phyloP scores from a whole-genome alignment of 208 protist species.

The Trypanosoma caninum region DNA sequence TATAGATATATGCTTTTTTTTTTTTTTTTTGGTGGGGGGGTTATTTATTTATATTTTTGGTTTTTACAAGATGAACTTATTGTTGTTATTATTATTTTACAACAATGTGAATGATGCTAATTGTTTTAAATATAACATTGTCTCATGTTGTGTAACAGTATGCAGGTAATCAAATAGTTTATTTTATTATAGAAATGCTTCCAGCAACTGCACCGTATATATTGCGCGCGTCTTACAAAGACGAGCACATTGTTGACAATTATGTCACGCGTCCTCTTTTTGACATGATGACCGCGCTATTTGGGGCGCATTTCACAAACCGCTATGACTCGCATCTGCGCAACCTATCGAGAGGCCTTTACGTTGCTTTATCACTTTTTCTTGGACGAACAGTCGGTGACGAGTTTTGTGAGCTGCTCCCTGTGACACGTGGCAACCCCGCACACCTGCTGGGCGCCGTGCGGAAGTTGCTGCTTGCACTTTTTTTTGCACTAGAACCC shows the following conservation, averaged over 20 bases:
- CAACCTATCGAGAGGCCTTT: conserved; percentile 48
- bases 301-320: conserved; percentile 79
- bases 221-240: conserved; percentile 81
- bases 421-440: conserved; percentile 40
- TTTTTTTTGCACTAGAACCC: conserved; percentile 58
- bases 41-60: too few species aligned
- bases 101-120: too few species aligned
- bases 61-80: too few species aligned
- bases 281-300: conserved; percentile 59
- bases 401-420: conserved; percentile 85
- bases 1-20: too few species aligned
- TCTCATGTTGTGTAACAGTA: too few species aligned
- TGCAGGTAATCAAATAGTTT: too few species aligned
- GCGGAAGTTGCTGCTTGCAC: conserved; percentile 50
- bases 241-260: conserved; percentile 67
- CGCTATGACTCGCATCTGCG: conserved; percentile 61
- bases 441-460: conserved; percentile 39
- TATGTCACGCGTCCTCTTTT: conserved; percentile 58
- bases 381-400: conserved; percentile 79
- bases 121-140: too few species aligned
- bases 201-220: conserved; percentile 78
- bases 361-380: conserved; percentile 64
- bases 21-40: too few species aligned
- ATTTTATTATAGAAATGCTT: conserved; percentile 56
- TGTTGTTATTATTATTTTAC: too few species aligned